Evolutionary conservation across 495 filamentous ascomycete genomes (phyloP).

Genomic region (Podospora pseudopauciseta): DNA sequence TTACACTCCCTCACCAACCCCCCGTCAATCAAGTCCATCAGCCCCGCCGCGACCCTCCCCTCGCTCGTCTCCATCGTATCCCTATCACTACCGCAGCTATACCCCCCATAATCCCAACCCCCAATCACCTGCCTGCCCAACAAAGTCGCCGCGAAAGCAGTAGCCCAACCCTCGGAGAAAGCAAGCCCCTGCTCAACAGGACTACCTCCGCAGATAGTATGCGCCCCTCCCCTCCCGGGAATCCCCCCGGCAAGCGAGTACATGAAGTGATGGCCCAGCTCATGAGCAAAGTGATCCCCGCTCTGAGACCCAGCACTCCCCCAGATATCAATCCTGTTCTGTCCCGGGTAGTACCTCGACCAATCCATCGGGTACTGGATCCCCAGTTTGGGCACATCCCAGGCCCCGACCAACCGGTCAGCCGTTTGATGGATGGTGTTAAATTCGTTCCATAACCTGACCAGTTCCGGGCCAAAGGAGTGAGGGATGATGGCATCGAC

Average conservation of each 20-base stretch:
- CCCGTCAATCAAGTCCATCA: constrained; percentile 1
- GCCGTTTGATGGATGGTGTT: not conserved
- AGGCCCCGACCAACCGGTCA: not conserved
- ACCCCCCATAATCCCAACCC: not conserved
- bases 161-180: not conserved
- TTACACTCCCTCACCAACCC: not conserved
- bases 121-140: not conserved
- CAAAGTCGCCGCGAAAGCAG: not conserved
- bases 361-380: not conserved
- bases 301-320: not conserved
- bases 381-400: not conserved
- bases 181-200: not conserved
- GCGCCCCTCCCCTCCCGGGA: not conserved
- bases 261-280: constrained; percentile 5
- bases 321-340: constrained; percentile 2
- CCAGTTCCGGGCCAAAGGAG: not conserved
- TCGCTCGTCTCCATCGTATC: not conserved
- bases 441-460: constrained; percentile 5
- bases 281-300: constrained; percentile 8
- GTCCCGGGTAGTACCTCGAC: not conserved
- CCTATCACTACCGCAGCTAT: not conserved
- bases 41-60: not conserved
- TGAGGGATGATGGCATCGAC: not conserved
- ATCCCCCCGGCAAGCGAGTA: not conserved
- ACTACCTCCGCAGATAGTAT: not conserved